Evolutionary conservation across 257 asterid genomes (phyloP), one percentile per base, ranked within the genome.

Genomic region (Hygrophila difformis): DNA sequence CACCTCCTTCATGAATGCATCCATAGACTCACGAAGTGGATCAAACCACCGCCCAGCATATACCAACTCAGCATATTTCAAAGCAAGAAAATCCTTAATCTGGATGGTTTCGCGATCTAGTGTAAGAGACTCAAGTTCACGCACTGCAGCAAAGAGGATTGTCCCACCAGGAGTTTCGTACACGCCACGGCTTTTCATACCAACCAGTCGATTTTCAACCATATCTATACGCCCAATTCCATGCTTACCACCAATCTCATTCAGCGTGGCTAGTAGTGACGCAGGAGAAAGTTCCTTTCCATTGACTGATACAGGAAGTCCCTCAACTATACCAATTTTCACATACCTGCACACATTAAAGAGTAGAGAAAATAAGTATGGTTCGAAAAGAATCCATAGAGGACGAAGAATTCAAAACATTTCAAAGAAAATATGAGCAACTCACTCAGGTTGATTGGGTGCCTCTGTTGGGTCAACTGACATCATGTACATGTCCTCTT

Each of bases 161-260:
- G 97, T 82, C 38, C 96, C 96, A 2, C 96, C 94, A 0, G 96
- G 97, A 15, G 97, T 79, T 70, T 89, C 97, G 23, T 89, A 85
- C 8, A 89, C 96, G 13, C 97, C 94, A 3, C 96, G 93, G 60
- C 98, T 89, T 64, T 89, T 89, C 98, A 89, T 85, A 18, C 96
- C 98, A 2, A 89, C 98, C 0, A 89, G 85, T 12, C 92, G 65
- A 45, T 89, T 85, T 48, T 89, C 98, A 42, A 85, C 96, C 91
- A 89, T 85, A 64, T 89, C 98, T 47, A 86, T 51, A 19, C 93
- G 84, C 2, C 97, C 96, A 8, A 85, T 79, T 28, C 97, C 97
- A 11, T 82, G 96, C 61, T 58, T 81, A 28, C 94, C 91, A 3
- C 97, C 96, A 4, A 81, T 65, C 5, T 79, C 77, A 12, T 88